Evolutionary conservation across 805 yeast genomes (phyloP).

Genomic region (Barnettozyma populi): DNA sequence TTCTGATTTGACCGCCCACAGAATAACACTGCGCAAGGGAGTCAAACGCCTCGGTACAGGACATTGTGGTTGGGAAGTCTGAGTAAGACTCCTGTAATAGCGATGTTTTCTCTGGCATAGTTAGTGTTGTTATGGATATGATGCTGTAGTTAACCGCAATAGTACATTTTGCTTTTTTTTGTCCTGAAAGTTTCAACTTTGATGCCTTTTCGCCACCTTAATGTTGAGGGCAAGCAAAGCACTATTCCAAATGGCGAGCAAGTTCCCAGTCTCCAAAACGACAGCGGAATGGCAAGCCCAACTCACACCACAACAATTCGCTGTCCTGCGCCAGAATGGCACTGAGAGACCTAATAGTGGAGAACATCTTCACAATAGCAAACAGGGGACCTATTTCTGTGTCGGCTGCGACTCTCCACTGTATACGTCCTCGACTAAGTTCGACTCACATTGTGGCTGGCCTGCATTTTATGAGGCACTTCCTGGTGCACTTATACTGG

Average conservation of each 20-base stretch:
- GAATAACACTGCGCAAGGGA: conserved; percentile 84
- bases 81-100: conserved; percentile 8
- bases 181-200: neutral
- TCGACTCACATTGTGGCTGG: conserved; percentile 95
- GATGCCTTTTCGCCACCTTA: neutral
- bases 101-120: neutral
- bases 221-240: neutral
- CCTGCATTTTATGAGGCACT: conserved; percentile 92
- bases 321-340: conserved; percentile 63
- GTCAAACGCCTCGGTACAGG: conserved; percentile 79
- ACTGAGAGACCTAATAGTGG: conserved; percentile 42
- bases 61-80: conserved; percentile 42
- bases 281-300: conserved; percentile 77
- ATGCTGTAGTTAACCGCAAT: too few relatives aligned
- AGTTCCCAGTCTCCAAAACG: conserved; percentile 19
- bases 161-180: neutral
- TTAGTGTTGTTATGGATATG: neutral
- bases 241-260: neutral
- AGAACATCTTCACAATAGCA: conserved; percentile 35
- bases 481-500: conserved; percentile 66
- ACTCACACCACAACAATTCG: conserved; percentile 70
- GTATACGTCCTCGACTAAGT: conserved; percentile 75
- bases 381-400: conserved; percentile 68
- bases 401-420: conserved; percentile 82
- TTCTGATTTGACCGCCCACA: conserved; percentile 81